A percentile compares a stretch with the other conserved stretches of the same genome.
Evolutionary conservation across 306 rosid species (phyloP).

Genomic region (Quercus bicolor): DNA sequence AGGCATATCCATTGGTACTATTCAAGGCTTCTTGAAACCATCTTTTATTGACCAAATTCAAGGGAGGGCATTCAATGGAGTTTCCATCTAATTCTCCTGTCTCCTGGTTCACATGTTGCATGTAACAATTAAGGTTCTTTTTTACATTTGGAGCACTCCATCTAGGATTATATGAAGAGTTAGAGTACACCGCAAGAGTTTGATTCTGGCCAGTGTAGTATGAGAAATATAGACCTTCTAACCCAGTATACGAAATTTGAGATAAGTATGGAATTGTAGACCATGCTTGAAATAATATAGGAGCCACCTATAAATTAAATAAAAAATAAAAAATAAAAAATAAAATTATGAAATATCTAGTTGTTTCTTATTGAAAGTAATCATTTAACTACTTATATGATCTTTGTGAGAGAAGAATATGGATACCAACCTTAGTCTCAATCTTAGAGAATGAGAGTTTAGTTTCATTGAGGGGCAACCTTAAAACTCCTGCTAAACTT

Average conservation of each 20-base stretch:
- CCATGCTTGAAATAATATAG: slow-evolving; percentile 43
- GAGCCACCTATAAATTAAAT: slow-evolving; percentile 39
- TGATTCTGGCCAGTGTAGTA: slow-evolving; percentile 29
- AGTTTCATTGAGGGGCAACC: slow-evolving; percentile 4
- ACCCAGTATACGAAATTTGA: slow-evolving; percentile 44
- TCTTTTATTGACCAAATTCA: slow-evolving; percentile 9
- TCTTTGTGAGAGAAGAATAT: not conserved
- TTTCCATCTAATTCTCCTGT: slow-evolving; percentile 40
- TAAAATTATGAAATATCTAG: not conserved
- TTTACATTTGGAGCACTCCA: not conserved
- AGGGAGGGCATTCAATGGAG: slow-evolving; percentile 17
- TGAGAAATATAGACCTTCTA: slow-evolving; percentile 45
- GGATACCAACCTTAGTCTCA: slow-evolving; percentile 8
- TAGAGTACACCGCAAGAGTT: slow-evolving; percentile 41
- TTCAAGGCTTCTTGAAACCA: slow-evolving; percentile 30
- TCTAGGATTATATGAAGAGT: slow-evolving; percentile 26
- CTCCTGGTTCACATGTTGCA: slow-evolving; percentile 31
- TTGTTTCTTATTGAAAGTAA: not conserved
- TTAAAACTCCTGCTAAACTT: slow-evolving; percentile 1
- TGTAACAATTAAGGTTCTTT: slow-evolving; percentile 10
- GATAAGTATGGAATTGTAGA: slow-evolving; percentile 38
- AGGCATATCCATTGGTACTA: slow-evolving; percentile 22
- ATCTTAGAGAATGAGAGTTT: slow-evolving; percentile 6
- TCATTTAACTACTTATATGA: not conserved
- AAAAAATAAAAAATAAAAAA: slow-evolving; percentile 8